These are phyloP conservation scores for Lepiota venenata DNA, from an alignment of 768 basidiomycete species.

Conservation along the genomic window DNA sequence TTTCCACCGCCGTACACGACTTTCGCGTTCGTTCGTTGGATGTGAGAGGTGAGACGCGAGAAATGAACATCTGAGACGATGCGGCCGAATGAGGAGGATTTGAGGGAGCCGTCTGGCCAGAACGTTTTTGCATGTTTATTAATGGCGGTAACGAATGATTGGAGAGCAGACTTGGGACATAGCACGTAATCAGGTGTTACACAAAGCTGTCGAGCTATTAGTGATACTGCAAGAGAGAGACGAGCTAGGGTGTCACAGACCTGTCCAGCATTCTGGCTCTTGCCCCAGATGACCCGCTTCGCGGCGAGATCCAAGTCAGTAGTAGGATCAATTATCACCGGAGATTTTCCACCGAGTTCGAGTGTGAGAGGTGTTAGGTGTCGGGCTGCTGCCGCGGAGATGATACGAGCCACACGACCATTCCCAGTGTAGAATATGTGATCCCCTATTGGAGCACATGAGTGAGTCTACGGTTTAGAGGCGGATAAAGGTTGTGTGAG, in stretches of 20 bases:
- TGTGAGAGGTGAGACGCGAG: slow-evolving; percentile 45
- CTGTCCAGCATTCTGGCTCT: slow-evolving; percentile 65
- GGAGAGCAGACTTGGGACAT: slow-evolving; percentile 36
- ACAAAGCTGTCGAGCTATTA: slow-evolving; percentile 44
- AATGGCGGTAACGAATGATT: slow-evolving; percentile 42
- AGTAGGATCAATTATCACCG: slow-evolving; percentile 35
- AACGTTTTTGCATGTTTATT: slow-evolving; percentile 41
- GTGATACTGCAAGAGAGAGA: slow-evolving; percentile 20
- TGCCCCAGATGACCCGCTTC: slow-evolving; percentile 65
- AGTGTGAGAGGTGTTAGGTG: slow-evolving; percentile 53
- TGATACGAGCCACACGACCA: slow-evolving; percentile 41
- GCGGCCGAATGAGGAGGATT: slow-evolving; percentile 38
- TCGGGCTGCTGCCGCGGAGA: slow-evolving; percentile 49
- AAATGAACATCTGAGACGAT: slow-evolving; percentile 57
- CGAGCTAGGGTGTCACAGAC: slow-evolving; percentile 19
- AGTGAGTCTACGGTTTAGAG: background rate
- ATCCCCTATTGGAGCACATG: slow-evolving; percentile 21
- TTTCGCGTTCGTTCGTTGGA: slow-evolving; percentile 53
- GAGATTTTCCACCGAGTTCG: slow-evolving; percentile 54
- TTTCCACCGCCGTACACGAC: slow-evolving; percentile 44
- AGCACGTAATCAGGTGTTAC: slow-evolving; percentile 50
- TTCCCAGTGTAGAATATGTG: slow-evolving; percentile 48
- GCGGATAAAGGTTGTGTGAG: background rate
- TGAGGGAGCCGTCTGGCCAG: slow-evolving; percentile 51
- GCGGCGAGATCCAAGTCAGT: slow-evolving; percentile 42